phyloP scores from a whole-genome alignment of 108 stramenopile genomes.

The Pseudonitzschia pungens region DNA sequence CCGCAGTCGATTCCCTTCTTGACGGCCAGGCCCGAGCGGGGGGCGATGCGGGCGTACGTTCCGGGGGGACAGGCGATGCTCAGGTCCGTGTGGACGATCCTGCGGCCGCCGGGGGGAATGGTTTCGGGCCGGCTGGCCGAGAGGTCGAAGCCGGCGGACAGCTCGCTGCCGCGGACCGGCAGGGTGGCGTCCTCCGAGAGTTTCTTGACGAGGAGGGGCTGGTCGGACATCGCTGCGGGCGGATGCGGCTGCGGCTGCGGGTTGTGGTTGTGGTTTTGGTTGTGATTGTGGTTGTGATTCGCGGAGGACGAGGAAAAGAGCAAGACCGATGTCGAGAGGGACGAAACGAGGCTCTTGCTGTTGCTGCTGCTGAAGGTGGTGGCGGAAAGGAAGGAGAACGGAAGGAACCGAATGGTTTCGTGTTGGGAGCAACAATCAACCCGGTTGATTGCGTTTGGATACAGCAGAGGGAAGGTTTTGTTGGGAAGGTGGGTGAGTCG shows the following conservation, averaged over 20 bases:
- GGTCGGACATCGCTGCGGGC: not conserved
- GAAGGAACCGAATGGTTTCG: conserved; percentile 13
- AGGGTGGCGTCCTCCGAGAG: conserved; percentile 63
- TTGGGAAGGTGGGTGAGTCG: no score
- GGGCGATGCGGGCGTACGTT: conserved; percentile 95
- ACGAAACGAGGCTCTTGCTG: not conserved
- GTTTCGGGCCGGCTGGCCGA: conserved; percentile 48
- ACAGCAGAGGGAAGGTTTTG: no score
- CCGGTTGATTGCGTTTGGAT: not conserved
- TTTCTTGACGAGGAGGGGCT: conserved; percentile 70
- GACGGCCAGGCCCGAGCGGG: conserved; percentile 87
- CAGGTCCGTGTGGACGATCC: conserved; percentile 91
- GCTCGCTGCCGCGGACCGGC: conserved; percentile 67
- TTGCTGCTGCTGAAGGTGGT: not conserved
- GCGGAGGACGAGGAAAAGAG: conserved; percentile 11
- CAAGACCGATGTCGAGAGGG: conserved; percentile 10
- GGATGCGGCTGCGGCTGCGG: not conserved
- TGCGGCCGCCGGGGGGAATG: conserved; percentile 75
- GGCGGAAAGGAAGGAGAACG: not conserved
- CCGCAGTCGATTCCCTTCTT: conserved; percentile 97
- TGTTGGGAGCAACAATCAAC: not conserved
- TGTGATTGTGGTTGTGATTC: not conserved
- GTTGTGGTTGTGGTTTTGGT: not conserved
- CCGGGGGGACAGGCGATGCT: conserved; percentile 90
- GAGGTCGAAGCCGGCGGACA: conserved; percentile 86